Percentiles rank a stretch among this genome's conserved stretches.
These are phyloP conservation scores for Mucor mucedo DNA, from an alignment of 371 early-diverging fungal genomes.

Conservation along the genomic window DNA sequence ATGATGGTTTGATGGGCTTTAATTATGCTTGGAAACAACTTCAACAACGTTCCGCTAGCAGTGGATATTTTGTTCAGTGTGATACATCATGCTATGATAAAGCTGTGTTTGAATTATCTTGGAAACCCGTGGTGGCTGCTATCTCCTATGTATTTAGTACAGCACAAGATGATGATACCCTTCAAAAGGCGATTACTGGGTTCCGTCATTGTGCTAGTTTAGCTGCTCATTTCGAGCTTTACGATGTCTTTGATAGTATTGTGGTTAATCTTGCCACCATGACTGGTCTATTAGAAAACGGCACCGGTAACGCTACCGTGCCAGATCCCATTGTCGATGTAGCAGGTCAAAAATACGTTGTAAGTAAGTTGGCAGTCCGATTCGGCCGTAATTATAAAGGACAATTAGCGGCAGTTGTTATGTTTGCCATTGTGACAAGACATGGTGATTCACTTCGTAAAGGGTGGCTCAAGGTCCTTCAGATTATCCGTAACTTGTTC, in stretches of 20 bases:
- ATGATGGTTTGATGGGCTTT: slow-evolving; percentile 93
- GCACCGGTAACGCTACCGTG: slow-evolving; percentile 47
- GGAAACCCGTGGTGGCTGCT: slow-evolving; percentile 68
- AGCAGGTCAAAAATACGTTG: slow-evolving; percentile 67
- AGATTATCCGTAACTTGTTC: slow-evolving; percentile 81
- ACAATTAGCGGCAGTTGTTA: slow-evolving; percentile 86
- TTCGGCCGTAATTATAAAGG: slow-evolving; percentile 90
- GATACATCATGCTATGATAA: slow-evolving; percentile 64
- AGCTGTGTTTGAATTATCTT: slow-evolving; percentile 67
- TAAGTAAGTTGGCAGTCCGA: slow-evolving; percentile 75
- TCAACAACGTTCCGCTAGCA: slow-evolving; percentile 57
- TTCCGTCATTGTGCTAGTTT: slow-evolving; percentile 82
- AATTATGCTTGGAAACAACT: slow-evolving; percentile 94
- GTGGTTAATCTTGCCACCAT: slow-evolving; percentile 76
- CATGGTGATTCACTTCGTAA: slow-evolving; percentile 73
- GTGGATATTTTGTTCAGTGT: slow-evolving; percentile 56
- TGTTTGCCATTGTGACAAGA: slow-evolving; percentile 78
- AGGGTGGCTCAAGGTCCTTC: slow-evolving; percentile 79
- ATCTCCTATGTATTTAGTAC: slow-evolving; percentile 82
- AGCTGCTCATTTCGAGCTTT: slow-evolving; percentile 73
- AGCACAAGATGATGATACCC: slow-evolving; percentile 78
- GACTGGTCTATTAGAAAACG: slow-evolving; percentile 71
- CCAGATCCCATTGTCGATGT: slow-evolving; percentile 67
- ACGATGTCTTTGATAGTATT: slow-evolving; percentile 81
- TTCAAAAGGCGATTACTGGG: slow-evolving; percentile 82